Evolutionary conservation across 2,329 filamentous ascomycete genomes (phyloP).

Genomic region (Aspergillus persii): DNA sequence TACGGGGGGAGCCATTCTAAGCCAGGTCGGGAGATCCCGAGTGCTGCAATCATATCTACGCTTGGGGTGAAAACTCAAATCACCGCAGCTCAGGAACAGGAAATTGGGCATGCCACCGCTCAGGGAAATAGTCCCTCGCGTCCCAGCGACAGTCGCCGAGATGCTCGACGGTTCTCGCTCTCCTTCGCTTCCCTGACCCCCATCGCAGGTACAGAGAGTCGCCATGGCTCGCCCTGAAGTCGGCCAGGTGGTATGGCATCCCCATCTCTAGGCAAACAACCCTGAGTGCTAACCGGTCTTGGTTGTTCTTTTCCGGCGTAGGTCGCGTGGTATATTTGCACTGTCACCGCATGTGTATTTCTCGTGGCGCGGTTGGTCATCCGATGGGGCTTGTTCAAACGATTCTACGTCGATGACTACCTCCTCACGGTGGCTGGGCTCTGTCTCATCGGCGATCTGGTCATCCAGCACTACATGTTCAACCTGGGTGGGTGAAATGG

Average conservation of each 20-base stretch:
- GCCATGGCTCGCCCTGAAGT: conserved; percentile 15
- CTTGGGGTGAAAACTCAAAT: neutral
- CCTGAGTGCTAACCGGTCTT: neutral
- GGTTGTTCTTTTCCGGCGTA: neutral
- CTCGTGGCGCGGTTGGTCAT: conserved; percentile 14
- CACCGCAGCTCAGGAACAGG: neutral
- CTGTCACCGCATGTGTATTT: conserved; percentile 14
- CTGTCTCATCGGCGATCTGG: conserved; percentile 17
- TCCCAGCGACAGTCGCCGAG: neutral
- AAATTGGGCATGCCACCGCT: neutral
- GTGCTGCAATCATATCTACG: neutral
- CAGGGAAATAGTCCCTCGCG: neutral
- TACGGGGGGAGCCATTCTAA: neutral
- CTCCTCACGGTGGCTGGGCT: conserved; percentile 11
- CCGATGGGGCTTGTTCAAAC: conserved; percentile 15
- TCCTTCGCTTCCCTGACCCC: neutral
- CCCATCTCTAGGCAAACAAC: no score
- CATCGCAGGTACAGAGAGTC: neutral
- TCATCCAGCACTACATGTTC: conserved; percentile 24
- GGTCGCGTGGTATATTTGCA: conserved; percentile 23
- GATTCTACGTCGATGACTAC: conserved; percentile 18
- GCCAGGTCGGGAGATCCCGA: neutral
- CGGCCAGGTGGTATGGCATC: conserved; percentile 18
- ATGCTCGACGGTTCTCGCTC: neutral
- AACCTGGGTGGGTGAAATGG: conserved; percentile 12